phyloP scores from a whole-genome alignment of 2,329 filamentous ascomycete species.

The Chaetomium sp. region DNA sequence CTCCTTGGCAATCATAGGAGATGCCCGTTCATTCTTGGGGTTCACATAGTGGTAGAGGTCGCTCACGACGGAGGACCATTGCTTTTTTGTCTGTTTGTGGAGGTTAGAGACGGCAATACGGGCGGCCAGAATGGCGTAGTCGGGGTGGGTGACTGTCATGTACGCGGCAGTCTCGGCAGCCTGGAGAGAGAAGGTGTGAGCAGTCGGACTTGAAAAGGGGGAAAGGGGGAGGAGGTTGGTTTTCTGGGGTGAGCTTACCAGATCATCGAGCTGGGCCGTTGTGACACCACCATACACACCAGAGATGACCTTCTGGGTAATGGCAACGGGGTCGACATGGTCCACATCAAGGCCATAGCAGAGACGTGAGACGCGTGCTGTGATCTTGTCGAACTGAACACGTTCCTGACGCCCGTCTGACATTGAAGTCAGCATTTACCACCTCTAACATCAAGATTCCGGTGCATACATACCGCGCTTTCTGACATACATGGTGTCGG shows the following conservation, averaged over 20 bases:
- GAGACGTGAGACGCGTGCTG: slow-evolving; percentile 92
- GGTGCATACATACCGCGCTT: slow-evolving; percentile 58
- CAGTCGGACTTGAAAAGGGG: slow-evolving; percentile 2
- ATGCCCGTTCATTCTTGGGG: slow-evolving; percentile 79
- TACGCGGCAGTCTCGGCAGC: slow-evolving; percentile 98
- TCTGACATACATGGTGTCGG: slow-evolving; percentile 60
- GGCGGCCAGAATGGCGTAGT: slow-evolving; percentile 97
- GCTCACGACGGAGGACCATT: slow-evolving; percentile 92
- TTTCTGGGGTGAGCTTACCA: slow-evolving; percentile 64
- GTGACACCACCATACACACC: slow-evolving; percentile 98
- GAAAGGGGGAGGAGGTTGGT: not conserved
- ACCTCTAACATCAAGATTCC: not conserved
- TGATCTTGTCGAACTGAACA: slow-evolving; percentile 99
- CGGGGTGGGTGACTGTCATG: slow-evolving; percentile 99
- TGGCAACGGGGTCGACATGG: slow-evolving; percentile 95
- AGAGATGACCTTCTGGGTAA: slow-evolving; percentile 99
- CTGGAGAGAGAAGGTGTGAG: slow-evolving; percentile 50
- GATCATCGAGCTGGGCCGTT: slow-evolving; percentile 92
- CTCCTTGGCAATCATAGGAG: slow-evolving; percentile 92
- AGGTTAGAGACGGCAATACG: slow-evolving; percentile 99
- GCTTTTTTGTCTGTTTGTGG: slow-evolving; percentile 99
- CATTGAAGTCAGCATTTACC: slow-evolving; percentile 33
- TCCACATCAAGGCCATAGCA: slow-evolving; percentile 95
- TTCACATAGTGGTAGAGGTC: slow-evolving; percentile 97
- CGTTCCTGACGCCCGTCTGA: slow-evolving; percentile 98